Base-by-base conservation (phyloP, 352 stramenopile genomes). In the Phytophthora boehmeriae region DNA sequence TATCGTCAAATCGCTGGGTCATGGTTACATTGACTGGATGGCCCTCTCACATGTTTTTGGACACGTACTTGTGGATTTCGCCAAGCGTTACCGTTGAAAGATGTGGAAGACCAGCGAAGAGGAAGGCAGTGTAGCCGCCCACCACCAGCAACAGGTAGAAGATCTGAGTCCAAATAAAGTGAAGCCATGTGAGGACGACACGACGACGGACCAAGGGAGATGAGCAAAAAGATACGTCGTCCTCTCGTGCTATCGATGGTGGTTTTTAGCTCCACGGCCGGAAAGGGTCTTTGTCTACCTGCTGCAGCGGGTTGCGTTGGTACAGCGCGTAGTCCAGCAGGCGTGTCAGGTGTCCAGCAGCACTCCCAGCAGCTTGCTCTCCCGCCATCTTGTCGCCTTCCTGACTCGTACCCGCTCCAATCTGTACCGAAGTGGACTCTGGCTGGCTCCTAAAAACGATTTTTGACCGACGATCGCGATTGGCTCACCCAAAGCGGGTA, bases 71-170 rank as follows among this genome's bases (percentile, higher is more conserved):
- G 66, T 90, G 78, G 41, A 64, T 50, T 13, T 66, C 41, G 14
- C 68, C 41, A 16, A 90, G 64, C 47, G 59, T 74, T 11, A 68
- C 73, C 42, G 62, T 85, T 19, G 76, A 74, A 2, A 88, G 54
- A 25, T 74, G 69, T 39, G 75, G 76, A 19, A 85, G 50, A 10
- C 72, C 80, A 1, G 36, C 57, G 30, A 75, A 53, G 20, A 90
- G 69, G 68, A 92, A 90, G 8, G 69, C 67, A 19, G 69, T 76
- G 52, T 87, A 89, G 55, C 80, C 76, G 10, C 80, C 75, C 10
- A 77, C 63, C 6, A 89, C 73, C 30, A 90, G 61, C 57, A 84
- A 27, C 59, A 92, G 32, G 63, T 88, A 90, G 49, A 89, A 80
- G 30, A 77, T 66, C 77, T 89, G 52, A 0, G 19, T 19, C 20